phyloP scores from a whole-genome alignment of 345 rosid species.

The Populus tremula region DNA sequence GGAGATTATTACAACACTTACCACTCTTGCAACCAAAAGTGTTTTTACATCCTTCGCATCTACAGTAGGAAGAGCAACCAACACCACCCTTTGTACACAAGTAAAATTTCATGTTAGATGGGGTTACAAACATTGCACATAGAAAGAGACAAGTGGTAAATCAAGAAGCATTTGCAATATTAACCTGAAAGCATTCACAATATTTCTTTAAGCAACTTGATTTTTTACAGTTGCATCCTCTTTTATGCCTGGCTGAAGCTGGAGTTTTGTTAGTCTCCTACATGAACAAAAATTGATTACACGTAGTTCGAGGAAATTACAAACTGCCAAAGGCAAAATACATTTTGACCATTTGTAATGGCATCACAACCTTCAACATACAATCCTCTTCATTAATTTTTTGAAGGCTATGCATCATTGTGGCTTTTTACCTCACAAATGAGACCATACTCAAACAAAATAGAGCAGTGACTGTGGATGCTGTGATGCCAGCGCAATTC shows the following conservation, averaged over 20 bases:
- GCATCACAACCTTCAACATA: conserved; percentile 8
- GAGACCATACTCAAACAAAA: neutral
- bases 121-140: neutral
- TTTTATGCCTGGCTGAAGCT: conserved; percentile 68
- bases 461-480: conserved; percentile 7
- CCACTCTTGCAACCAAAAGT: conserved; percentile 45
- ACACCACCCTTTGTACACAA: conserved; percentile 52
- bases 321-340: neutral
- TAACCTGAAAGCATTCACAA: conserved; percentile 79
- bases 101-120: conserved; percentile 21
- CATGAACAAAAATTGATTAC: conserved; percentile 11
- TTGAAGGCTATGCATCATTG: neutral
- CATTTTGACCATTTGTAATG: neutral
- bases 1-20: conserved; percentile 22
- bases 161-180: neutral
- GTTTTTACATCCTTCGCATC: conserved; percentile 70
- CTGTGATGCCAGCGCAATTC: conserved; percentile 1
- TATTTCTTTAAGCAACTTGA: conserved; percentile 76
- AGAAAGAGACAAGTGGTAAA: conserved; percentile 8
- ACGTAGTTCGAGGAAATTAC: neutral
- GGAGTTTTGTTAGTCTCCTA: conserved; percentile 64
- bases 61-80: conserved; percentile 66
- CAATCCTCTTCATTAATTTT: conserved; percentile 3
- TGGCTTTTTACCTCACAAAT: conserved; percentile 11
- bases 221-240: conserved; percentile 82